Evolutionary conservation across 345 rosid species (phyloP).

Genomic region (Cardamine resedifolia): DNA sequence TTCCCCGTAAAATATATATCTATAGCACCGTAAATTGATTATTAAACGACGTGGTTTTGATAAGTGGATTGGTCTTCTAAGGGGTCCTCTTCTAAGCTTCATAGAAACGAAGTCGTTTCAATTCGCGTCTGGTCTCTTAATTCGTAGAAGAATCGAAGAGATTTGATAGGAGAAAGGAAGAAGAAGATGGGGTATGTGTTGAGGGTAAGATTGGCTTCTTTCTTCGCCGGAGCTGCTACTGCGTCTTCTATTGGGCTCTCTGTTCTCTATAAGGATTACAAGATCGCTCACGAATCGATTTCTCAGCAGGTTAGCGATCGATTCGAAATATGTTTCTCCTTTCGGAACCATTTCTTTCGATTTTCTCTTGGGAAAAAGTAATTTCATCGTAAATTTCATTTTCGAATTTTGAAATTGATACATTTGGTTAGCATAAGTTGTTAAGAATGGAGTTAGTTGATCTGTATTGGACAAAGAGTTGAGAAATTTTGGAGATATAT

Average conservation of each 20-base stretch:
- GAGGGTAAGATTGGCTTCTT: slow-evolving; percentile 91
- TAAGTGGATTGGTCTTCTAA: background rate
- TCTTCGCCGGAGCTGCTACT: slow-evolving; percentile 87
- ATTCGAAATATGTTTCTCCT: background rate
- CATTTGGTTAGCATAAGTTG: background rate
- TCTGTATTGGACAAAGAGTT: background rate
- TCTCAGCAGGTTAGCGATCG: slow-evolving; percentile 62
- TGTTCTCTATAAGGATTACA: slow-evolving; percentile 82
- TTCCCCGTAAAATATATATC: too few relatives aligned
- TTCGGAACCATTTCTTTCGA: slow-evolving; percentile 8
- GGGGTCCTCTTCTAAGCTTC: too few relatives aligned
- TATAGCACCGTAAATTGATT: too few relatives aligned
- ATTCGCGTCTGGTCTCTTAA: background rate
- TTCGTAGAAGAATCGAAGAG: slow-evolving; percentile 3
- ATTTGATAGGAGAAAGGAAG: slow-evolving; percentile 21
- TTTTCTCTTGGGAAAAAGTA: background rate
- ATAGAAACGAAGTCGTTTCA: slow-evolving; percentile 20
- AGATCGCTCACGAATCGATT: slow-evolving; percentile 73
- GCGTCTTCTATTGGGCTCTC: slow-evolving; percentile 75
- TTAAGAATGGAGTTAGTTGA: background rate
- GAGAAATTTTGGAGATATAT: background rate
- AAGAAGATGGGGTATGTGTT: slow-evolving; percentile 77
- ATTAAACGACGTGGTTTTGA: background rate
- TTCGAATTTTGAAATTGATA: background rate
- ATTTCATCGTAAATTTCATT: background rate